Conservation (phyloP, 2,329 filamentous ascomycete genomes). For the Rutstroemia sp. region DNA sequence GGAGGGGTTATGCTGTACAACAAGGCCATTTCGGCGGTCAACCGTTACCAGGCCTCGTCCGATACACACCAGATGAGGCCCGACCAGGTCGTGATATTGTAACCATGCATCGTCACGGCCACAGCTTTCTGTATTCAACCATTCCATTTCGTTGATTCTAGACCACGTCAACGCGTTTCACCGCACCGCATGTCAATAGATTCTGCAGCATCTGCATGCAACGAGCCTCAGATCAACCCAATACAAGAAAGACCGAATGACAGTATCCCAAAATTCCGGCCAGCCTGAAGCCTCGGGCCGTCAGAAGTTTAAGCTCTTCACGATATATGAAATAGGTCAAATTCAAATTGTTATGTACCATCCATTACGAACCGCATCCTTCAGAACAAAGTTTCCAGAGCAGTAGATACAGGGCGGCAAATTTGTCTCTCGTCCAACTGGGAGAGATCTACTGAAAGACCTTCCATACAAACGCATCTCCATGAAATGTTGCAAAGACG, state of each 20-base stretch:
- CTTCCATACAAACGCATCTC: constrained; percentile 31
- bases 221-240: background rate
- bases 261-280: background rate
- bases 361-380: constrained; percentile 77
- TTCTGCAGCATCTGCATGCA: constrained; percentile 2
- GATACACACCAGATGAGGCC: background rate
- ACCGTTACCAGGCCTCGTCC: background rate
- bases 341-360: constrained; percentile 48
- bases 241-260: background rate
- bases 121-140: background rate
- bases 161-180: constrained; percentile 7
- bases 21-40: background rate
- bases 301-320: background rate
- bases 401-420: constrained; percentile 78
- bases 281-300: background rate
- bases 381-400: constrained; percentile 68
- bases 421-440: constrained; percentile 57
- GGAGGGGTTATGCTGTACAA: constrained; percentile 4
- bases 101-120: background rate
- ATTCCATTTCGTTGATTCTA: background rate
- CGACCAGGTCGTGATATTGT: background rate
- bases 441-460: constrained; percentile 49
- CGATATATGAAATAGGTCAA: too few relatives aligned
- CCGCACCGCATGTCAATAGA: background rate
- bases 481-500: constrained; percentile 27